Evolutionary conservation across 352 stramenopile genomes (phyloP).

Genomic region (Phytophthora melonis): DNA sequence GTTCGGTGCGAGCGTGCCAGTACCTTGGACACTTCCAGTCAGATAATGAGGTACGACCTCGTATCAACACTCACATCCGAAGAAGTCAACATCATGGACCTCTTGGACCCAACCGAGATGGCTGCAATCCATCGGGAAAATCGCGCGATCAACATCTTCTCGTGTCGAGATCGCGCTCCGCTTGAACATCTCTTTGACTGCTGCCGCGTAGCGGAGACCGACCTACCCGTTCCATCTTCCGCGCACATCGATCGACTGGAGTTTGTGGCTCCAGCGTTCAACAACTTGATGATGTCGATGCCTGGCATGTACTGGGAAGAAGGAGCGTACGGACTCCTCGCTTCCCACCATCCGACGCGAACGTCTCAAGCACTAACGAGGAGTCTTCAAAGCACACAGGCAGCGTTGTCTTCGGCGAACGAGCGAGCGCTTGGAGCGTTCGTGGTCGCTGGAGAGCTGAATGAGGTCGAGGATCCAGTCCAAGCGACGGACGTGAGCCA

Average conservation of each 20-base stretch:
- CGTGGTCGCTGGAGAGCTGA: constrained; percentile 40
- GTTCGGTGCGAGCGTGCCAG: constrained; percentile 39
- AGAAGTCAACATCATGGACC: constrained; percentile 28
- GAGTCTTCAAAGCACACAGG: constrained; percentile 21
- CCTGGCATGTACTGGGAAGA: constrained; percentile 44
- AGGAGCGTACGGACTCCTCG: constrained; percentile 51
- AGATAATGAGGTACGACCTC: constrained; percentile 35
- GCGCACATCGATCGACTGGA: constrained; percentile 43
- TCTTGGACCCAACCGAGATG: constrained; percentile 33
- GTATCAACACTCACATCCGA: constrained; percentile 19
- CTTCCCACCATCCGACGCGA: constrained; percentile 32
- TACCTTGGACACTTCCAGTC: constrained; percentile 6
- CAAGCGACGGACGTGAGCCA: constrained; percentile 35
- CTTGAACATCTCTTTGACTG: constrained; percentile 24
- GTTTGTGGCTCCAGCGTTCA: constrained; percentile 35
- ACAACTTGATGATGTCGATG: constrained; percentile 26
- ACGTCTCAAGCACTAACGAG: constrained; percentile 29
- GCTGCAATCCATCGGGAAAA: constrained; percentile 34
- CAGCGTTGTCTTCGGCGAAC: constrained; percentile 6
- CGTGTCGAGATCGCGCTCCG: constrained; percentile 31
- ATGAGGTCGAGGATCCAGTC: constrained; percentile 37
- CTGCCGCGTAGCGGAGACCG: neutral
- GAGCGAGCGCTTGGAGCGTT: constrained; percentile 44
- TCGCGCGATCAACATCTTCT: constrained; percentile 45
- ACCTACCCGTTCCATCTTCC: neutral